These are phyloP conservation scores for Vanrija sp. DNA, from an alignment of 1,284 basidiomycete genomes.

Conservation along the genomic window DNA sequence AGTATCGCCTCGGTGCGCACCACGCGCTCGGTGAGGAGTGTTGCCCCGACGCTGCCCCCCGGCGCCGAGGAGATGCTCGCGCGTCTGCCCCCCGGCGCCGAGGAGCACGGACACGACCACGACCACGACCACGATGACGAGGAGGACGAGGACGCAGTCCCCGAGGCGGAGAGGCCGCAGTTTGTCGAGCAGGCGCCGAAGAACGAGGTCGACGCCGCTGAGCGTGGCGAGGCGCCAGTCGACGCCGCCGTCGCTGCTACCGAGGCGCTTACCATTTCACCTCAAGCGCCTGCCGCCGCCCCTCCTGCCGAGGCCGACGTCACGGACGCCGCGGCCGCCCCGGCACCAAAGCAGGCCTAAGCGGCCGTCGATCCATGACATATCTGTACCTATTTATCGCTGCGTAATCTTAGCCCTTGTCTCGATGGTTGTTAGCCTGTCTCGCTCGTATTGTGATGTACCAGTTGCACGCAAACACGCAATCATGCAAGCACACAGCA, in stretches of 20 bases:
- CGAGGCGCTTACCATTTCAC: no score
- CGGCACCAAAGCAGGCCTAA: neutral
- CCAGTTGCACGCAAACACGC: no score
- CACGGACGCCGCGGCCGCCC: no score
- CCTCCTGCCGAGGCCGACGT: no score
- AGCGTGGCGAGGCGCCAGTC: neutral
- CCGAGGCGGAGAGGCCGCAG: conserved; percentile 1
- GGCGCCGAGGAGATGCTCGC: conserved; percentile 49
- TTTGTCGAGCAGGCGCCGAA: no score
- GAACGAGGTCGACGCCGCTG: no score
- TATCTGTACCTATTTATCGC: neutral
- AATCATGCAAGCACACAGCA: no score
- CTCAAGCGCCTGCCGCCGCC: no score
- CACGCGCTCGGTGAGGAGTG: conserved; percentile 22
- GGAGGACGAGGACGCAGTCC: neutral
- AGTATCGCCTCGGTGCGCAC: conserved; percentile 26
- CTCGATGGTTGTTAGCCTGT: no score
- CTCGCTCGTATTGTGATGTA: no score
- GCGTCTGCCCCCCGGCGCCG: conserved; percentile 26
- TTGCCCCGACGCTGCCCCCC: conserved; percentile 46
- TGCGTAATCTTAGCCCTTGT: no score
- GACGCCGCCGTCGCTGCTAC: conserved; percentile 1
- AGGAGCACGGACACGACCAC: conserved; percentile 13
- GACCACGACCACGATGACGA: conserved; percentile 15
- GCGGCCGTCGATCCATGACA: conserved; percentile 3